Percentiles rank a stretch among this genome's conserved stretches.
phyloP scores from a whole-genome alignment of 306 rosid genomes.

The Quercus bicolor region DNA sequence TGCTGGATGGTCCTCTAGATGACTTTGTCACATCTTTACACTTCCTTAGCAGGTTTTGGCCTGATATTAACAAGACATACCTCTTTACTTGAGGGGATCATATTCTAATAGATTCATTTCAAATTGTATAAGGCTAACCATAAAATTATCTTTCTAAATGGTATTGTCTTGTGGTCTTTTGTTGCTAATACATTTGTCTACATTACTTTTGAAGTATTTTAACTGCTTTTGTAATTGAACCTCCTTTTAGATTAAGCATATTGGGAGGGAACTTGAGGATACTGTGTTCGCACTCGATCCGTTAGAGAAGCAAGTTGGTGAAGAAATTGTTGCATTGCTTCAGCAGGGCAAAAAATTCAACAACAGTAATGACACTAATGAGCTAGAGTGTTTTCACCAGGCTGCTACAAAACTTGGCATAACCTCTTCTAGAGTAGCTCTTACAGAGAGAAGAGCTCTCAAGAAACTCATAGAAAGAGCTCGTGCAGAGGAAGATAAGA shows the following conservation, averaged over 20 bases:
- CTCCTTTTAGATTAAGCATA: slow-evolving; percentile 66
- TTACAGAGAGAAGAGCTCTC: slow-evolving; percentile 92
- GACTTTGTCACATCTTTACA: background rate
- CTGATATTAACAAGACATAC: background rate
- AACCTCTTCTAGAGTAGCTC: slow-evolving; percentile 93
- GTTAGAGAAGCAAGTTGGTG: slow-evolving; percentile 84
- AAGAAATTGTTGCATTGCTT: slow-evolving; percentile 73
- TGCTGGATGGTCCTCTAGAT: background rate
- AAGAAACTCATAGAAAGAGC: slow-evolving; percentile 90
- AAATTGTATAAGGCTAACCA: background rate
- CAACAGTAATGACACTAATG: slow-evolving; percentile 57
- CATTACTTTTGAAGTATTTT: slow-evolving; percentile 9
- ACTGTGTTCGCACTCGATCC: slow-evolving; percentile 70
- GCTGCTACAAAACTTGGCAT: slow-evolving; percentile 91
- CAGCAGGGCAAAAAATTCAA: slow-evolving; percentile 84
- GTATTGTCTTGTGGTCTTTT: background rate
- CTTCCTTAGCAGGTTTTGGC: background rate
- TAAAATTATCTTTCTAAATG: background rate
- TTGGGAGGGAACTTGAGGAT: slow-evolving; percentile 60
- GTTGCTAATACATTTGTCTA: background rate
- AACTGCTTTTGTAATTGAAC: slow-evolving; percentile 16
- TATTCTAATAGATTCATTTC: background rate
- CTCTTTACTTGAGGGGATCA: background rate
- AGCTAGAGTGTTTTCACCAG: slow-evolving; percentile 93
- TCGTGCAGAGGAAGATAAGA: slow-evolving; percentile 87